Percentiles rank a stretch among this genome's conserved stretches.
These are phyloP conservation scores for Coemansia sp. DNA, from an alignment of 192 early-diverging fungal genomes.

Conservation along the genomic window DNA sequence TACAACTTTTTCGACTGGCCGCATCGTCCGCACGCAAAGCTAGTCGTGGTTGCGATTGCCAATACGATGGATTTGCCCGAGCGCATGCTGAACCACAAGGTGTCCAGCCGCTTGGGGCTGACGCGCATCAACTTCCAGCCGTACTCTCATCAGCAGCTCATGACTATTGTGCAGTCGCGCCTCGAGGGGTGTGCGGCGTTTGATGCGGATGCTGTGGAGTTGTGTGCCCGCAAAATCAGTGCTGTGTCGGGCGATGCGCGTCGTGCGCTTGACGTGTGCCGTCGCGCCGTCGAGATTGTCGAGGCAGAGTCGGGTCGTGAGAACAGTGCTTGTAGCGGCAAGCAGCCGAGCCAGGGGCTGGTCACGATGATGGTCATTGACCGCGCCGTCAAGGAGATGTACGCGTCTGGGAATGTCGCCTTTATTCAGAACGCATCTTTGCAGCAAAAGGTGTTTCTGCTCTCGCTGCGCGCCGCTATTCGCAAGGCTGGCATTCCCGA, in stretches of 20 bases:
- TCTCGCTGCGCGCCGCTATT: constrained; percentile 66
- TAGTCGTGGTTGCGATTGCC: constrained; percentile 95
- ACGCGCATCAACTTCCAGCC: constrained; percentile 93
- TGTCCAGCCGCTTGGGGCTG: constrained; percentile 88
- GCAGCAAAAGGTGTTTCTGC: constrained; percentile 88
- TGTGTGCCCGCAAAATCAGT: constrained; percentile 95
- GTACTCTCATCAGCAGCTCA: constrained; percentile 86
- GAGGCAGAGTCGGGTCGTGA: constrained; percentile 48
- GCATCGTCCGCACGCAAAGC: constrained; percentile 72
- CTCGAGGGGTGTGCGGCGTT: constrained; percentile 74
- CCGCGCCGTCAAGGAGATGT: constrained; percentile 87
- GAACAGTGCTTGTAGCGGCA: not conserved
- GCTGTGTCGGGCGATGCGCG: constrained; percentile 97
- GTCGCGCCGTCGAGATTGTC: constrained; percentile 74
- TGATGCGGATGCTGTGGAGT: constrained; percentile 83
- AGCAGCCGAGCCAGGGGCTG: constrained; percentile 6
- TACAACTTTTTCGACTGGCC: constrained; percentile 99
- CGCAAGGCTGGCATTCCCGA: constrained; percentile 73
- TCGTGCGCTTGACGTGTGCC: constrained; percentile 92
- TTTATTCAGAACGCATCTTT: constrained; percentile 73
- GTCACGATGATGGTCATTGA: constrained; percentile 72
- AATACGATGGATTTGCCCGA: constrained; percentile 99
- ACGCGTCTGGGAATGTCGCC: constrained; percentile 72
- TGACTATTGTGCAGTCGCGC: constrained; percentile 82
- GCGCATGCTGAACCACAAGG: constrained; percentile 84